Conservation (phyloP, 2,329 filamentous ascomycete genomes). For the Aspergillus novofumigatus region DNA sequence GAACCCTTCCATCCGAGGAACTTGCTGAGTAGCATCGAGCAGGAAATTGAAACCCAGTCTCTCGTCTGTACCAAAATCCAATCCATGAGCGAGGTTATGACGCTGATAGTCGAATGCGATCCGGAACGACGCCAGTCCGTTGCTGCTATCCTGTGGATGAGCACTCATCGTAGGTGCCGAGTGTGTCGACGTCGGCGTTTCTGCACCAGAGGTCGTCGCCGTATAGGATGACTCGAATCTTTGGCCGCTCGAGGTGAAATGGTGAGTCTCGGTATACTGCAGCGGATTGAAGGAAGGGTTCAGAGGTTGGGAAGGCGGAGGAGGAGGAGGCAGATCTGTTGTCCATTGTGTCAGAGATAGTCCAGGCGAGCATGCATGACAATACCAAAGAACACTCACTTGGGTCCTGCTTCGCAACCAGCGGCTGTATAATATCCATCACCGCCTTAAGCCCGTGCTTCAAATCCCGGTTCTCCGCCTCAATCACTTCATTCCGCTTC, state of each 20-base stretch:
- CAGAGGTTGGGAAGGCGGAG: neutral
- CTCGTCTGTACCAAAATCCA: constrained; percentile 58
- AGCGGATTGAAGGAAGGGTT: constrained; percentile 16
- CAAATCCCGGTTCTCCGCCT: constrained; percentile 76
- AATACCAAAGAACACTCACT: neutral
- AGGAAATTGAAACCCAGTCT: constrained; percentile 70
- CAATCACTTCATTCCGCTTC: constrained; percentile 69
- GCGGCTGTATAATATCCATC: constrained; percentile 50
- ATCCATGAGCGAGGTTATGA: constrained; percentile 47
- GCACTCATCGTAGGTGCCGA: constrained; percentile 21
- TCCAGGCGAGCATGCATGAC: no score
- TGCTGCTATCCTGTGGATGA: constrained; percentile 23
- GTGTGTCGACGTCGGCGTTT: constrained; percentile 28
- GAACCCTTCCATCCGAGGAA: constrained; percentile 49
- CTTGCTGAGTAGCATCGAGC: constrained; percentile 57
- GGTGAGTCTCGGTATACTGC: constrained; percentile 25
- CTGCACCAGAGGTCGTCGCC: constrained; percentile 25
- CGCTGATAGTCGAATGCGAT: constrained; percentile 42
- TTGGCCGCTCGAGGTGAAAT: constrained; percentile 18
- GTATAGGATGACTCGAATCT: constrained; percentile 25
- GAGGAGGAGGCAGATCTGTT: neutral
- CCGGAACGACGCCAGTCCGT: constrained; percentile 29
- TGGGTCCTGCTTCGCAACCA: constrained; percentile 39
- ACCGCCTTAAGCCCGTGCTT: constrained; percentile 63
- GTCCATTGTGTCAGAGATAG: neutral